These are phyloP conservation scores for Trifolium pratense DNA, from an alignment of 306 rosid genomes.

Conservation along the genomic window DNA sequence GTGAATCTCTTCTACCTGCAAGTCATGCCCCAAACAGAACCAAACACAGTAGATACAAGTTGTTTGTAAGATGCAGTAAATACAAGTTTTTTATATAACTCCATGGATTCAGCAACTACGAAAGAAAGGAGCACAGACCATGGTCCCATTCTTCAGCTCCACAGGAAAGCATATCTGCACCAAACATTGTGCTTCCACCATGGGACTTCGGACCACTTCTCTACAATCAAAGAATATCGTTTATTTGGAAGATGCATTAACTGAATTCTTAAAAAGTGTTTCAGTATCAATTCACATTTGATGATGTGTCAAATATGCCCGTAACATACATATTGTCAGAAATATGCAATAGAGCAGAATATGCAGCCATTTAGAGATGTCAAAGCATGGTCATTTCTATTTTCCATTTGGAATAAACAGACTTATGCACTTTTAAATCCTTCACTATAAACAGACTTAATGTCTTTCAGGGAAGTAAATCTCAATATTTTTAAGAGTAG, in stretches of 20 bases:
- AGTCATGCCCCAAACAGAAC: conserved; percentile 39
- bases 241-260: conserved; percentile 47
- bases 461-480: too few relatives aligned
- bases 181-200: conserved; percentile 97
- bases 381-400: conserved; percentile 8
- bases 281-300: conserved; percentile 27
- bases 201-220: conserved; percentile 88
- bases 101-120: conserved; percentile 26
- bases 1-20: conserved; percentile 94
- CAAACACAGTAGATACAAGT: conserved; percentile 31
- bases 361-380: conserved; percentile 35
- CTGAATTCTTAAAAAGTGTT: conserved; percentile 34
- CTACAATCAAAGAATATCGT: conserved; percentile 56
- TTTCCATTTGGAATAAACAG: not conserved
- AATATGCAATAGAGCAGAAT: conserved; percentile 31
- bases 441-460: too few relatives aligned
- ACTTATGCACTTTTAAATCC: too few relatives aligned
- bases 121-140: conserved; percentile 56
- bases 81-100: conserved; percentile 22
- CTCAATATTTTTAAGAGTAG: too few relatives aligned
- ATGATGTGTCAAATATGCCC: conserved; percentile 1
- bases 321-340: conserved; percentile 33
- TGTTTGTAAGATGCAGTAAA: conserved; percentile 34
- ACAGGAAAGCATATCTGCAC: conserved; percentile 95
- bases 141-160: conserved; percentile 80